Conservation (phyloP, 129 eudicot genomes). For the Calendula officinalis region DNA sequence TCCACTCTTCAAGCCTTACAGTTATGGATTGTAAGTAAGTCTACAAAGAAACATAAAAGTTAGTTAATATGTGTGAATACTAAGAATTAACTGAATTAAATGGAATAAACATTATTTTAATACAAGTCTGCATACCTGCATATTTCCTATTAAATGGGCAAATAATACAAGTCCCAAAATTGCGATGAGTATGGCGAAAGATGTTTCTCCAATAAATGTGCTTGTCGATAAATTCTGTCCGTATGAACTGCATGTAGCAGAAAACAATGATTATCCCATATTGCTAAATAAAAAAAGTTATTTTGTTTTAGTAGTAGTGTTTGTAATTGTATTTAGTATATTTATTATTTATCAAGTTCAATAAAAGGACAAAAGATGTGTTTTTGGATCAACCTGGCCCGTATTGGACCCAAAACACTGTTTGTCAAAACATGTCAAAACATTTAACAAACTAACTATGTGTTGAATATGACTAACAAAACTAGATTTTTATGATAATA, state of each 20-base stretch:
- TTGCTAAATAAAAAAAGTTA: background rate
- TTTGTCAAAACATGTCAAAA: background rate
- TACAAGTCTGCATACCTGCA: conserved; percentile 64
- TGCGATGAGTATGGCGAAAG: conserved; percentile 78
- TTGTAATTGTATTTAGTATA: background rate
- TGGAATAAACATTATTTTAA: background rate
- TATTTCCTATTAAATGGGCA: conserved; percentile 92
- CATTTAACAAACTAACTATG: background rate
- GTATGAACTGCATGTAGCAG: conserved; percentile 66
- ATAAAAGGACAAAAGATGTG: background rate
- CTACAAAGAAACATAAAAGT: conserved; percentile 28
- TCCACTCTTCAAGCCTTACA: conserved; percentile 97
- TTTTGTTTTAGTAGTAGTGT: background rate
- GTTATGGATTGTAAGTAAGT: conserved; percentile 87
- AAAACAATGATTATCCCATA: conserved; percentile 2
- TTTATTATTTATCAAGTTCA: background rate
- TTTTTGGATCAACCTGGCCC: background rate
- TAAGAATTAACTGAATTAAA: background rate
- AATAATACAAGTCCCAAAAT: conserved; percentile 85
- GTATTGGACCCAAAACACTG: background rate
- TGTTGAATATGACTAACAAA: background rate
- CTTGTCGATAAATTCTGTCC: conserved; percentile 81
- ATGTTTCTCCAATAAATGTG: conserved; percentile 75
- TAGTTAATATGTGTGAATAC: background rate
- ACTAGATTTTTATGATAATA: background rate